Evolutionary conservation across 2,329 filamentous ascomycete genomes (phyloP), one percentile per base, ranked within the genome.

Genomic region (Trichoderma arundinaceum): DNA sequence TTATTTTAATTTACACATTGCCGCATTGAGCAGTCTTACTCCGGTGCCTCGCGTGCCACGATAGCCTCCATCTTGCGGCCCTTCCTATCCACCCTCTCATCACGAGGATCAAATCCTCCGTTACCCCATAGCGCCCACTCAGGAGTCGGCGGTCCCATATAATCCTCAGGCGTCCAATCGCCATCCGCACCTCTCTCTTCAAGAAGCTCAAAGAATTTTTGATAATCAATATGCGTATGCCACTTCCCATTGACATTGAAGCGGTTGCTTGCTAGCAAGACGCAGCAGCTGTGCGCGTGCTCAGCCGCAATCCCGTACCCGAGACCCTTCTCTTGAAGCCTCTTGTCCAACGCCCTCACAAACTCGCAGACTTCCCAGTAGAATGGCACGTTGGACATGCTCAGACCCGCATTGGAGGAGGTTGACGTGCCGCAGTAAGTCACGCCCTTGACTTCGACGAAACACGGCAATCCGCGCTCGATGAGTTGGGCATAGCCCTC

Each of bases 381-480:
- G 74, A 97, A 98, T 0, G 94, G 94, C 9, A 98, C 95, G 74
- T 98, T 98, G 73, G 92, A 88, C 94, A 98, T 98, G n/a, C 89
- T 95, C 53, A 98, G 82, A 0, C 94, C 94, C 0, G 92, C 94
- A 61, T 89, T 90, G 4, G 91, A 89, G 8, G 91, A 91, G 0
- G 92, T 92, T 7, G 90, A 90, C 0, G 94, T 98, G 46, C 95
- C 95, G 78, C 95, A 98, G 80, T 95, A 98, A 0, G 94, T 98
- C 43, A 98, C 94, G 63, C 94, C 94, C 81, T 98, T 98, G 77
- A 98, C 86, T 81, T 98, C 94, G 56, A 98, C 88, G 74, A 98
- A 97, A 76, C 92, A 94, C 0, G 94, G 94, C 22, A 97, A 83
- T 0, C 91, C 94, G 70, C 89, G 88, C 74, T 94, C 91, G 17